These are phyloP conservation scores for Calonectria hongkongensis DNA, from an alignment of 2,329 filamentous ascomycete genomes.

Conservation along the genomic window DNA sequence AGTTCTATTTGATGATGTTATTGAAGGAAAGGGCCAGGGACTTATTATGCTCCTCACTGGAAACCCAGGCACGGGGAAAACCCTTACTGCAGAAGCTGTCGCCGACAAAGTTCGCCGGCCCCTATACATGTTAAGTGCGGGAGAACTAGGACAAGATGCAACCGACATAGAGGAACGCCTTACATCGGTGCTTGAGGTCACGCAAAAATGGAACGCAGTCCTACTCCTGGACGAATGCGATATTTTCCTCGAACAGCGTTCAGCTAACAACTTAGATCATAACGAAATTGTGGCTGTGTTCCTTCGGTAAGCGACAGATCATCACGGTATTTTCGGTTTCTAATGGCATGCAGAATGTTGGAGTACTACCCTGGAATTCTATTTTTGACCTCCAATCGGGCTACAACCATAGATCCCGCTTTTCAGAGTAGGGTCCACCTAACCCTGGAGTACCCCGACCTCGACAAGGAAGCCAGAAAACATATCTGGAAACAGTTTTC, in stretches of 20 bases:
- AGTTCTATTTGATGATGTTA: constrained; percentile 66
- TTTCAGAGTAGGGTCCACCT: constrained; percentile 44
- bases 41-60: constrained; percentile 66
- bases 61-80: constrained; percentile 66
- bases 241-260: constrained; percentile 58
- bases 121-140: constrained; percentile 31
- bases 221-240: constrained; percentile 51
- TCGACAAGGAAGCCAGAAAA: background rate
- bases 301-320: constrained; percentile 46
- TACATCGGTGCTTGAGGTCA: constrained; percentile 73
- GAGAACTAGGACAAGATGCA: constrained; percentile 44
- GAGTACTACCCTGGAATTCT: constrained; percentile 34
- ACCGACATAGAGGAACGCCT: constrained; percentile 74
- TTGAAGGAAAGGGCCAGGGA: constrained; percentile 66
- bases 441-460: constrained; percentile 20
- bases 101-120: constrained; percentile 35
- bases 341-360: constrained; percentile 1
- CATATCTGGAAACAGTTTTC: constrained; percentile 25
- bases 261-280: constrained; percentile 48
- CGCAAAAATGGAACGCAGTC: constrained; percentile 67
- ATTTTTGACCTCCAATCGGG: constrained; percentile 20
- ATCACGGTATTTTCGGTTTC: background rate
- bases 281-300: constrained; percentile 54
- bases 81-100: constrained; percentile 60
- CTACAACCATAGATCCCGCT: constrained; percentile 6